Conservation (phyloP, 1,284 basidiomycete species). For the Pulveroboletus sp. region DNA sequence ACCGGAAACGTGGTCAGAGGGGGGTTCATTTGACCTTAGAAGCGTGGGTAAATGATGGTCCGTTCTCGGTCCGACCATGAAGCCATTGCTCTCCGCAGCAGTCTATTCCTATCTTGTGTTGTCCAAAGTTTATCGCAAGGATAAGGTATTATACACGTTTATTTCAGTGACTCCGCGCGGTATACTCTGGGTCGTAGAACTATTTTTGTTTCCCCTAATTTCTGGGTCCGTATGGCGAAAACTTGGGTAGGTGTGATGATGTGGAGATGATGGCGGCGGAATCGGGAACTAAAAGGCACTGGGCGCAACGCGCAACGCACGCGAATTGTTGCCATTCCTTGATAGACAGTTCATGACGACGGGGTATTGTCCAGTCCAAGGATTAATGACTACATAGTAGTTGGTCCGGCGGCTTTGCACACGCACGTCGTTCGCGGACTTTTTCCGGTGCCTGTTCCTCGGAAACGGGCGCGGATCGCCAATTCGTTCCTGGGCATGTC, state of each 20-base stretch:
- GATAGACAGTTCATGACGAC: neutral
- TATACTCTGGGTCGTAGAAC: neutral
- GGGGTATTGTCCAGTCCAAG: neutral
- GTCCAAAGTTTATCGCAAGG: neutral
- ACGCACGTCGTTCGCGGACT: constrained; percentile 16
- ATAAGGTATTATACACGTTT: neutral
- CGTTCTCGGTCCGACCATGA: neutral
- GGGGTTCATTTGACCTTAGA: too few species aligned
- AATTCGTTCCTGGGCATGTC: constrained; percentile 3
- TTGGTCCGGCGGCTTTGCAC: neutral
- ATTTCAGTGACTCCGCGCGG: neutral
- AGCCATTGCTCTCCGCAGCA: neutral
- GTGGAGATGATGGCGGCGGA: neutral
- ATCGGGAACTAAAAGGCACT: neutral
- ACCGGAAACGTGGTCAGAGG: too few species aligned
- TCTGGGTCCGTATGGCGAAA: neutral
- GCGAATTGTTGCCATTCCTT: neutral
- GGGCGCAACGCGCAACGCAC: neutral
- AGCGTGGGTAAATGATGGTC: neutral
- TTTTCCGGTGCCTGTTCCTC: neutral
- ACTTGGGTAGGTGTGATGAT: neutral
- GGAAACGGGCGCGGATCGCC: constrained; percentile 21
- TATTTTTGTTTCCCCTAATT: neutral
- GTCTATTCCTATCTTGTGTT: neutral
- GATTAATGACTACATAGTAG: too few species aligned